These are phyloP conservation scores for Senna tora DNA, from an alignment of 306 rosid species.

Conservation along the genomic window DNA sequence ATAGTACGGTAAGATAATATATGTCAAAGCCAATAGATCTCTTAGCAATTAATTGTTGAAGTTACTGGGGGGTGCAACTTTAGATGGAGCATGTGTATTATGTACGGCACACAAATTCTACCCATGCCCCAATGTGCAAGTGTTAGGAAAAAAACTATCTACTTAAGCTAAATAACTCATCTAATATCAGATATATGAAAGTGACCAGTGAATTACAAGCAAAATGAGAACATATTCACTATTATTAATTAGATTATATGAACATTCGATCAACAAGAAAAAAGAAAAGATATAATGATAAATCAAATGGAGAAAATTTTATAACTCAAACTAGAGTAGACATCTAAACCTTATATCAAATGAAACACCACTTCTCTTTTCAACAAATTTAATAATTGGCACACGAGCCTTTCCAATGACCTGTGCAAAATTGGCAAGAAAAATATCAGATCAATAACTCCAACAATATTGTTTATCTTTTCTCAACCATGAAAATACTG, in stretches of 20 bases:
- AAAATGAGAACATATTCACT: neutral
- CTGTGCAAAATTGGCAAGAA: conserved; percentile 48
- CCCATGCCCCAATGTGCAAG: conserved; percentile 5
- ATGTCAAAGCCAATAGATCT: neutral
- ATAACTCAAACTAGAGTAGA: conserved; percentile 28
- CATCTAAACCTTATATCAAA: conserved; percentile 81
- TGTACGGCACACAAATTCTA: neutral
- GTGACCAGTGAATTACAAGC: neutral
- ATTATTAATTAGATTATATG: conserved; percentile 4
- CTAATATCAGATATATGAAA: conserved; percentile 11
- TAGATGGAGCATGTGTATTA: conserved; percentile 17
- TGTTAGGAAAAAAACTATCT: conserved; percentile 25
- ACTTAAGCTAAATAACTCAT: conserved; percentile 19
- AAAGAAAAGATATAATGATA: neutral
- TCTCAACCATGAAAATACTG: conserved; percentile 6
- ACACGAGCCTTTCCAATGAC: conserved; percentile 96
- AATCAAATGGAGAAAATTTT: neutral
- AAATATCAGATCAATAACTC: conserved; percentile 23
- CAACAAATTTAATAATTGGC: conserved; percentile 90
- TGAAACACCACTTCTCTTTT: conserved; percentile 75
- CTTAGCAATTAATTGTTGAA: conserved; percentile 9
- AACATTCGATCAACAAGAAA: neutral
- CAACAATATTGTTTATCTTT: neutral
- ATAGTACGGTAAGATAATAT: neutral
- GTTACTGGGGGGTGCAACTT: neutral